phyloP scores from a whole-genome alignment of 169 alveolate species.

The Cryptosporidium andersoni region DNA sequence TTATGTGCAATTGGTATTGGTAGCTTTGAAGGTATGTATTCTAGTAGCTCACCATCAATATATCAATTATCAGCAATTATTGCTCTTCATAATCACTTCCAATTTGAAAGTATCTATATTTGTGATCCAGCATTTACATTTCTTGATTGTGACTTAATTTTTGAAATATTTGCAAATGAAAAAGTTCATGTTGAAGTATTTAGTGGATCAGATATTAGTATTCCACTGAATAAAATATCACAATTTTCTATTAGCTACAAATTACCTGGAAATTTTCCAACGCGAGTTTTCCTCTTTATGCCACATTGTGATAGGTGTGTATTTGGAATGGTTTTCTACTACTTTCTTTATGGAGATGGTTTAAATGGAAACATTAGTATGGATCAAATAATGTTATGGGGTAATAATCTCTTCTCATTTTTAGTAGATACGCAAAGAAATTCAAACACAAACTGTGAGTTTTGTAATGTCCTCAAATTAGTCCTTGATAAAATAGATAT shows the following conservation, averaged over 20 bases:
- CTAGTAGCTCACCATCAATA: conserved; percentile 23
- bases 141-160: conserved; percentile 38
- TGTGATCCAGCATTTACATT: conserved; percentile 62
- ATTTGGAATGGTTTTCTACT: conserved; percentile 53
- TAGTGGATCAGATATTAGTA: conserved; percentile 30
- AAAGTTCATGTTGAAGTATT: conserved; percentile 40
- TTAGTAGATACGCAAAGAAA: conserved; percentile 10
- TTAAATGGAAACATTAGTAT: background rate
- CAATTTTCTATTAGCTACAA: conserved; percentile 7
- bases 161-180: conserved; percentile 18
- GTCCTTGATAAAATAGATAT: background rate
- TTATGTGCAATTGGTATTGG: conserved; percentile 49
- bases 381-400: conserved; percentile 36
- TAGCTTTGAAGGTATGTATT: conserved; percentile 17
- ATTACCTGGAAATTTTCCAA: conserved; percentile 7
- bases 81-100: conserved; percentile 17
- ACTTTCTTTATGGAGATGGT: conserved; percentile 31
- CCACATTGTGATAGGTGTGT: conserved; percentile 69
- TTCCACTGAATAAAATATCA: conserved; percentile 8
- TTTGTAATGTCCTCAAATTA: conserved; percentile 10
- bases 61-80: conserved; percentile 35
- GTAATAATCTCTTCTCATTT: conserved; percentile 43
- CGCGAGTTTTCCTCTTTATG: conserved; percentile 30
- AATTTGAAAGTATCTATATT: conserved; percentile 56
- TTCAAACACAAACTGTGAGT: conserved; percentile 40